These are phyloP conservation scores for Veloboletus limbatus DNA, from an alignment of 1,284 basidiomycete genomes.

Conservation along the genomic window DNA sequence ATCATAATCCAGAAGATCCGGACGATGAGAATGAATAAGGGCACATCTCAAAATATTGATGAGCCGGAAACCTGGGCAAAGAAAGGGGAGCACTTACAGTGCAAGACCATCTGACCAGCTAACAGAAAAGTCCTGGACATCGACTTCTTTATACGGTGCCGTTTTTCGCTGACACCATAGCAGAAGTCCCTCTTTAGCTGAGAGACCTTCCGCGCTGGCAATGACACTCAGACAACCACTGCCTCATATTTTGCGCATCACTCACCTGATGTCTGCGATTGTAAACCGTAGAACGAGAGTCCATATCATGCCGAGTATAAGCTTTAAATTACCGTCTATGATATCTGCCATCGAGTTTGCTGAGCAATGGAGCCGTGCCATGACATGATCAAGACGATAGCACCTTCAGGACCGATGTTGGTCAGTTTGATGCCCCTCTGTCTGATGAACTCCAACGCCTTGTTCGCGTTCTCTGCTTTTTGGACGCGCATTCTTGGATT, in stretches of 20 bases:
- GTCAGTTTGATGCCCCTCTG: conserved; percentile 94
- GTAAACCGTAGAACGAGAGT: conserved; percentile 95
- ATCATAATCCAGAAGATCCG: conserved; percentile 90
- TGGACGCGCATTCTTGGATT: conserved; percentile 91
- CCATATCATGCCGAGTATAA: conserved; percentile 99
- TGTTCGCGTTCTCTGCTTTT: conserved; percentile 97
- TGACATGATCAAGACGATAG: neutral
- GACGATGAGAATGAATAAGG: conserved; percentile 94
- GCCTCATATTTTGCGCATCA: neutral
- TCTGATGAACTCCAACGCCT: conserved; percentile 93
- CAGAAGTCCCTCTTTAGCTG: conserved; percentile 93
- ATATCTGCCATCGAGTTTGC: conserved; percentile 62
- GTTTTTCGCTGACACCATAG: conserved; percentile 99
- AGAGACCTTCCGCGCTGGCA: conserved; percentile 89
- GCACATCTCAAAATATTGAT: conserved; percentile 67
- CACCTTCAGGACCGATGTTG: conserved; percentile 95
- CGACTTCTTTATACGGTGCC: conserved; percentile 84
- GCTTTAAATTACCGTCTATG: conserved; percentile 95
- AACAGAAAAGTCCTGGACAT: conserved; percentile 90
- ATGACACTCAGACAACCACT: conserved; percentile 21
- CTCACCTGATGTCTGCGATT: conserved; percentile 94
- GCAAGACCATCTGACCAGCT: conserved; percentile 96
- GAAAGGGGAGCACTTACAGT: conserved; percentile 57
- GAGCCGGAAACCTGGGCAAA: conserved; percentile 1
- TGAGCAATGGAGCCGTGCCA: conserved; percentile 7